Evolutionary conservation across 1,139 yeast species (phyloP).

Genomic region (Arxiozyma slooffiae): DNA sequence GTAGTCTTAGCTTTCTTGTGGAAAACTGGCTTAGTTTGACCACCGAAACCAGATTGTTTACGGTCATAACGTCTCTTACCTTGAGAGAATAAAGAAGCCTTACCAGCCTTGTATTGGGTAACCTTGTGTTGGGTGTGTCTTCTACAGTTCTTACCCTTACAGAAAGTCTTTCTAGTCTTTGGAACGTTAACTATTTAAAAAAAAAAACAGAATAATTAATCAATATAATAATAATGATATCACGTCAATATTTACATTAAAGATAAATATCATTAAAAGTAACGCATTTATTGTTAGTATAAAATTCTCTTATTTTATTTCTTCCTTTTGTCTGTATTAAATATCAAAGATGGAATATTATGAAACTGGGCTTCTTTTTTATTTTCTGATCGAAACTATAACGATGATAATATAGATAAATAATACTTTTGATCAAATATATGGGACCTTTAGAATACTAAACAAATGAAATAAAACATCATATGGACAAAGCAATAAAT

Average conservation of each 20-base stretch:
- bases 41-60: constrained; percentile 99
- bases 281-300: not conserved
- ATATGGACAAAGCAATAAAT: too few relatives aligned
- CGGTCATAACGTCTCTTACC: constrained; percentile 99
- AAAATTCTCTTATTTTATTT: not conserved
- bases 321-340: too few relatives aligned
- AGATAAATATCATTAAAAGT: not conserved
- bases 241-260: constrained; percentile 1
- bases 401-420: not conserved
- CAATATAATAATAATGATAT: not conserved
- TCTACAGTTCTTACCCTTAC: constrained; percentile 98
- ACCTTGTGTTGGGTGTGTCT: constrained; percentile 99
- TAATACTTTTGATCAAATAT: too few relatives aligned
- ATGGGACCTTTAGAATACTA: too few relatives aligned
- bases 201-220: not conserved
- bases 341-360: not conserved
- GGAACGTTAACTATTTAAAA: constrained; percentile 84
- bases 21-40: constrained; percentile 99
- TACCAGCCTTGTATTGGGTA: constrained; percentile 99
- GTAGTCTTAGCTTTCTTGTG: constrained; percentile 99
- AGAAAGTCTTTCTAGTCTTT: constrained; percentile 99
- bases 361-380: not conserved
- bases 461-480: too few relatives aligned
- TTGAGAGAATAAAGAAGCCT: constrained; percentile 97
- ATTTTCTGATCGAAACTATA: too few relatives aligned